Conservation (phyloP, 768 basidiomycete genomes). For the Suillus occidentalis region DNA sequence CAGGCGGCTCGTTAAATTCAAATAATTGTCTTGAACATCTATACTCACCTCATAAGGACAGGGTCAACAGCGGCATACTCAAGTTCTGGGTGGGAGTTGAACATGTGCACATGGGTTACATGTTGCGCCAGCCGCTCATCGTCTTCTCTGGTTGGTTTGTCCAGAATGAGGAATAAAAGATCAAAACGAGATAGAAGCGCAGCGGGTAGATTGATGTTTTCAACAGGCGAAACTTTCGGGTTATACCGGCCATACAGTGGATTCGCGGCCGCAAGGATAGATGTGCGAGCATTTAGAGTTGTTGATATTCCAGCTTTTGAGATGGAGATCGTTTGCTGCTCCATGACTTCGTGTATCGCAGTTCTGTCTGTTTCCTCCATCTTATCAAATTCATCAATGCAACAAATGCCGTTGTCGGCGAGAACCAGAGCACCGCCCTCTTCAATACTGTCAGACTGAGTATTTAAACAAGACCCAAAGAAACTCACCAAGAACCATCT, state of each 20-base stretch:
- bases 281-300: constrained; percentile 95
- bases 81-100: constrained; percentile 83
- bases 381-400: constrained; percentile 99
- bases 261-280: constrained; percentile 97
- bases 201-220: constrained; percentile 98
- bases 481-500: constrained; percentile 93
- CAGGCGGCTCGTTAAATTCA: constrained; percentile 11
- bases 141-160: constrained; percentile 92
- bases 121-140: constrained; percentile 96
- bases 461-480: not conserved
- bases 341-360: constrained; percentile 99
- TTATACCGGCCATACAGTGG: constrained; percentile 98
- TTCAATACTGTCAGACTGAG: constrained; percentile 34
- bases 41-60: constrained; percentile 75
- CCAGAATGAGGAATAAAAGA: constrained; percentile 92
- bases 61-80: constrained; percentile 86
- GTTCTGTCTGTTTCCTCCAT: constrained; percentile 99
- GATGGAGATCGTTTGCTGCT: constrained; percentile 99
- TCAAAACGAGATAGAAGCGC: constrained; percentile 97
- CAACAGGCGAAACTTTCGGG: constrained; percentile 94
- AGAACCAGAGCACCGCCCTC: constrained; percentile 99
- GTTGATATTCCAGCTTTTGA: constrained; percentile 99
- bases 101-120: constrained; percentile 98
- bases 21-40: not conserved
- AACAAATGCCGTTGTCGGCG: constrained; percentile 99